Conservation (phyloP, 768 basidiomycete genomes). For the Hemileccinum rubropunctum region DNA sequence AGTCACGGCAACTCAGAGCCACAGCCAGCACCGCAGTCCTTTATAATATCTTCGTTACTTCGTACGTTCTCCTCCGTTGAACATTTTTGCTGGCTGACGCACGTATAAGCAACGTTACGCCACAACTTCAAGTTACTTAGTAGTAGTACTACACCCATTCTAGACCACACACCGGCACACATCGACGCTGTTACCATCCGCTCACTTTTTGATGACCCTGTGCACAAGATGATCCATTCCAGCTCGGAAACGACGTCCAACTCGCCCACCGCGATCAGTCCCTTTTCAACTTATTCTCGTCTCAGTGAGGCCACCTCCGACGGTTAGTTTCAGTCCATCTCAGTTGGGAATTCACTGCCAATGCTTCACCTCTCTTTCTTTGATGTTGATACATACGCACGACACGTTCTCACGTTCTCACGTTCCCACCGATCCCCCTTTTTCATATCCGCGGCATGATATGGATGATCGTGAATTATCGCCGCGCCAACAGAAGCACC, state of each 20-base stretch:
- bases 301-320: constrained; percentile 55
- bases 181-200: background rate
- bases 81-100: background rate
- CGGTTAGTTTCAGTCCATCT: constrained; percentile 26
- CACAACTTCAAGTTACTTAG: background rate
- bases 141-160: background rate
- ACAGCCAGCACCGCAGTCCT: background rate
- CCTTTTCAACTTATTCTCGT: constrained; percentile 37
- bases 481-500: constrained; percentile 48
- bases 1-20: background rate
- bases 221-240: constrained; percentile 30
- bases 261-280: constrained; percentile 36
- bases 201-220: constrained; percentile 16
- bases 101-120: background rate
- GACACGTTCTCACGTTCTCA: constrained; percentile 3
- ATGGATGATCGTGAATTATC: background rate
- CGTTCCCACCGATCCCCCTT: background rate
- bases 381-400: background rate
- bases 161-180: background rate
- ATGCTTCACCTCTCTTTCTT: background rate
- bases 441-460: constrained; percentile 12
- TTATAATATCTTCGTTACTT: background rate
- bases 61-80: background rate
- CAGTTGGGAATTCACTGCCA: background rate
- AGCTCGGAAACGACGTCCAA: constrained; percentile 36